A percentile compares a stretch with the other conserved stretches of the same genome.
Evolutionary conservation across 352 stramenopile genomes (phyloP).

Genomic region (Lagenidium sp.): DNA sequence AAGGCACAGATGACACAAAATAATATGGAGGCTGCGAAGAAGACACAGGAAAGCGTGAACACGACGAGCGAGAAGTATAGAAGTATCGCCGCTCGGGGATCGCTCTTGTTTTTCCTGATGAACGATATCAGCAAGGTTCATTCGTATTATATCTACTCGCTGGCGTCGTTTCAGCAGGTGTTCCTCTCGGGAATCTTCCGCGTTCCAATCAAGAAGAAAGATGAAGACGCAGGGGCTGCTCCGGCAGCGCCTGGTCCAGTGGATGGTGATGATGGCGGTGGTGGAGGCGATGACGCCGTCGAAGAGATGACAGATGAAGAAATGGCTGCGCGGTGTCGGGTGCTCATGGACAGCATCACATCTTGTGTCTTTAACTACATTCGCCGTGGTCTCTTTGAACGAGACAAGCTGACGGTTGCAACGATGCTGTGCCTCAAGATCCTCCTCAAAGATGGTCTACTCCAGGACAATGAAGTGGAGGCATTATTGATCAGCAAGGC

Average conservation of each 20-base stretch:
- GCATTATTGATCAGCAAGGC: constrained; percentile 86
- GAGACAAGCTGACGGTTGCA: constrained; percentile 93
- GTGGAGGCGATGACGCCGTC: constrained; percentile 15
- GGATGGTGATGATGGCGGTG: constrained; percentile 14
- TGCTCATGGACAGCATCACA: constrained; percentile 92
- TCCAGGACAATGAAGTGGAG: constrained; percentile 86
- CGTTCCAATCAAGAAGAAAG: constrained; percentile 51
- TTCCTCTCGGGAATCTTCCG: constrained; percentile 93
- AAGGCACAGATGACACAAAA: constrained; percentile 89
- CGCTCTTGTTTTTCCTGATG: constrained; percentile 96
- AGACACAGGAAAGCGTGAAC: constrained; percentile 90
- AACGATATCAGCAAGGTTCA: constrained; percentile 96
- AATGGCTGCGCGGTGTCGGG: constrained; percentile 63
- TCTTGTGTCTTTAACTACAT: constrained; percentile 95
- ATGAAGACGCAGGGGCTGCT: background rate
- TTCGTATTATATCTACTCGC: constrained; percentile 96
- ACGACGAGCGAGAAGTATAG: constrained; percentile 95
- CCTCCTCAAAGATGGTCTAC: constrained; percentile 80
- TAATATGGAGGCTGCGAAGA: constrained; percentile 90
- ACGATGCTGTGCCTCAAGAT: constrained; percentile 94
- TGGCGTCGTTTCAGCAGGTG: constrained; percentile 94
- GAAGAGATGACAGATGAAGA: constrained; percentile 87
- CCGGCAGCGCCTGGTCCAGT: constrained; percentile 7
- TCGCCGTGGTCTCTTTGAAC: constrained; percentile 90
- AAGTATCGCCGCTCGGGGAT: constrained; percentile 88